These are phyloP conservation scores for Funneliformis geosporum DNA, from an alignment of 192 early-diverging fungal genomes.

Conservation along the genomic window DNA sequence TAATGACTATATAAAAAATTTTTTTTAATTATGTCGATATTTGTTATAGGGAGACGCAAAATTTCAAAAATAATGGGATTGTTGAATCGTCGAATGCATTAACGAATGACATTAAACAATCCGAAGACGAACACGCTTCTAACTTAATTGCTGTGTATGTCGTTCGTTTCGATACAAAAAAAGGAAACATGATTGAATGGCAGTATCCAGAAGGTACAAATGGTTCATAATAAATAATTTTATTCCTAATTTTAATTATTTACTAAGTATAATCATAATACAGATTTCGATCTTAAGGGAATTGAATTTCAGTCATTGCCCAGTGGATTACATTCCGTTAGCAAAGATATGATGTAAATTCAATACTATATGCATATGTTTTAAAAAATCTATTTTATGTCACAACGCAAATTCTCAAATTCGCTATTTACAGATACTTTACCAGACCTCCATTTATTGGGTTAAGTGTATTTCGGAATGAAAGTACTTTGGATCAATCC, in stretches of 20 bases:
- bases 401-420: background rate
- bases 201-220: slow-evolving; percentile 44
- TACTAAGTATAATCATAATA: background rate
- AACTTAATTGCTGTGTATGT: slow-evolving; percentile 55
- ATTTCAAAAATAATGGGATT: background rate
- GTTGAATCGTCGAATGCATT: background rate
- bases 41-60: background rate
- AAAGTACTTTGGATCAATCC: slow-evolving; percentile 31
- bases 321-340: slow-evolving; percentile 55
- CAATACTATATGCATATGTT: background rate
- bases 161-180: slow-evolving; percentile 51
- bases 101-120: background rate
- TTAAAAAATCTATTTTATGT: background rate
- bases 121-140: background rate
- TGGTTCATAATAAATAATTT: background rate
- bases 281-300: slow-evolving; percentile 50
- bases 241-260: background rate
- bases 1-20: background rate
- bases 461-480: slow-evolving; percentile 49
- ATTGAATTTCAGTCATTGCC: slow-evolving; percentile 58
- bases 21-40: background rate
- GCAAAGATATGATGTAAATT: slow-evolving; percentile 53
- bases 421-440: slow-evolving; percentile 49
- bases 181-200: slow-evolving; percentile 59
- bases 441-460: slow-evolving; percentile 43